Percentiles rank a stretch among this genome's conserved stretches.
Evolutionary conservation across 768 basidiomycete species (phyloP).

Genomic region (Imleria badia): DNA sequence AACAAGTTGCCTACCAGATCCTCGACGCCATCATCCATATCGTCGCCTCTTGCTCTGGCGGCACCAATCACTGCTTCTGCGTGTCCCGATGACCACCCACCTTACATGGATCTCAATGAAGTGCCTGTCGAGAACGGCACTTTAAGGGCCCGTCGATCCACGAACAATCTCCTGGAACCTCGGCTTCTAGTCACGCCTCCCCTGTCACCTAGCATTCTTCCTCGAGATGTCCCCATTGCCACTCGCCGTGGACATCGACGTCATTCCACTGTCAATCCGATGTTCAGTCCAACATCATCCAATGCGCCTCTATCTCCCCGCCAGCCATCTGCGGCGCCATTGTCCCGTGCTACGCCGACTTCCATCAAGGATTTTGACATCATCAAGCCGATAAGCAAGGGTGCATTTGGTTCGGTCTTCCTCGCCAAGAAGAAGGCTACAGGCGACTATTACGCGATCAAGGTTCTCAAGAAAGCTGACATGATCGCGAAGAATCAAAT

Average conservation of each 20-base stretch:
- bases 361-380: constrained; percentile 99
- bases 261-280: constrained; percentile 67
- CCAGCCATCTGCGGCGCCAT: constrained; percentile 72
- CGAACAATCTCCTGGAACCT: constrained; percentile 63
- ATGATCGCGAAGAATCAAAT: constrained; percentile 99
- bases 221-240: constrained; percentile 46
- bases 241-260: constrained; percentile 63
- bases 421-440: constrained; percentile 97
- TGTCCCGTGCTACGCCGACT: constrained; percentile 77
- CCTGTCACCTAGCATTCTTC: constrained; percentile 56
- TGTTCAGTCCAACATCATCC: constrained; percentile 53
- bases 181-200: constrained; percentile 73
- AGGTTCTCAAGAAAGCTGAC: constrained; percentile 99
- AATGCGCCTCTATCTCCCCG: constrained; percentile 80
- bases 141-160: constrained; percentile 64
- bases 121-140: constrained; percentile 36
- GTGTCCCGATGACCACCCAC: constrained; percentile 58
- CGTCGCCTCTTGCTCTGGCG: constrained; percentile 82
- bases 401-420: constrained; percentile 98
- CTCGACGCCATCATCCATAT: constrained; percentile 85
- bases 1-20: constrained; percentile 68
- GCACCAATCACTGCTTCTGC: constrained; percentile 77
- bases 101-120: constrained; percentile 68
- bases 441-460: constrained; percentile 99
- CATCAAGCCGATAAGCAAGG: constrained; percentile 99